These are phyloP conservation scores for Simmondsia chinensis DNA, from an alignment of 148 eudicot genomes.

Conservation along the genomic window DNA sequence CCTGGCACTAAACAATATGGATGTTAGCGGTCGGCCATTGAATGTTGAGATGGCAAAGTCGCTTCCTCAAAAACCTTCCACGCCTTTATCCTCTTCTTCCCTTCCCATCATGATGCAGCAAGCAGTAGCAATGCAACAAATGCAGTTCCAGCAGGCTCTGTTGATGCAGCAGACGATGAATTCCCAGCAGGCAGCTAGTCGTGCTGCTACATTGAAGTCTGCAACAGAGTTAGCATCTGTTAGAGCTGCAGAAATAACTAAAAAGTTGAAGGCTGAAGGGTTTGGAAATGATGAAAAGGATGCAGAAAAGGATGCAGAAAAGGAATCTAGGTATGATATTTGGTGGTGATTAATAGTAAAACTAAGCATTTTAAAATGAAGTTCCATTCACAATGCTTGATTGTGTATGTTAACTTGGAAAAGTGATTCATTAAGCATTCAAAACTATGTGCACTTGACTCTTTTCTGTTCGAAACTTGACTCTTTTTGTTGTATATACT, in stretches of 20 bases:
- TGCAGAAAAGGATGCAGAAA: slow-evolving; percentile 40
- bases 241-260: slow-evolving; percentile 97
- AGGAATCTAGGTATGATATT: slow-evolving; percentile 54
- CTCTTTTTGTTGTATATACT: too few relatives aligned
- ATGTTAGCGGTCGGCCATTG: slow-evolving; percentile 80
- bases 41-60: slow-evolving; percentile 99
- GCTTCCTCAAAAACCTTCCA: slow-evolving; percentile 75
- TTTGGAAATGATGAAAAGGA: slow-evolving; percentile 35
- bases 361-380: too few relatives aligned
- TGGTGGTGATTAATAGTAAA: background rate
- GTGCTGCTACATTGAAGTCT: slow-evolving; percentile 87
- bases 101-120: slow-evolving; percentile 91
- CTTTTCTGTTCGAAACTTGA: too few relatives aligned
- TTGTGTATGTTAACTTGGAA: too few relatives aligned
- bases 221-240: slow-evolving; percentile 94
- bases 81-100: slow-evolving; percentile 50
- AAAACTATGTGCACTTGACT: too few relatives aligned
- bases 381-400: too few relatives aligned
- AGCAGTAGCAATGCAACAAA: slow-evolving; percentile 96
- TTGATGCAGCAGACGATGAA: slow-evolving; percentile 85
- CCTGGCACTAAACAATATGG: slow-evolving; percentile 79
- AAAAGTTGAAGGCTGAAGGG: slow-evolving; percentile 72
- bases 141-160: slow-evolving; percentile 97
- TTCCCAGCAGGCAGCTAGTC: slow-evolving; percentile 93
- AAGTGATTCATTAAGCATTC: too few relatives aligned